These are phyloP conservation scores for Chrysanthemum lavandulifolium DNA, from an alignment of 129 eudicot genomes.

Conservation along the genomic window DNA sequence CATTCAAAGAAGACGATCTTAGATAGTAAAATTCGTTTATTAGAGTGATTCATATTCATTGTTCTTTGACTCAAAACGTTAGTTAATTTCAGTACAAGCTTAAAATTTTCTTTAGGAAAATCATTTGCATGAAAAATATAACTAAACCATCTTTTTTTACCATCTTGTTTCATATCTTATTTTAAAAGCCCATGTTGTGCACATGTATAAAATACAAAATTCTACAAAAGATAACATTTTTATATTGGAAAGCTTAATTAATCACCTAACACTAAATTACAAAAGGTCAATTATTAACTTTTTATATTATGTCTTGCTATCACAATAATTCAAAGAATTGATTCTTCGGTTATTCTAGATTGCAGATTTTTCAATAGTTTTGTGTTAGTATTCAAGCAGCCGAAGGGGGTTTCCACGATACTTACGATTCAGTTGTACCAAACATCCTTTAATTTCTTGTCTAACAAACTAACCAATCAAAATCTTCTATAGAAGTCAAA, in stretches of 20 bases:
- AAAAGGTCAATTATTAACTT: no score
- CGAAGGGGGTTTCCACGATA: not conserved
- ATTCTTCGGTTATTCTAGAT: not conserved
- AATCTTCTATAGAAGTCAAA: conserved; percentile 8
- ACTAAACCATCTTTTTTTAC: no score
- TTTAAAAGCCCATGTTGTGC: no score
- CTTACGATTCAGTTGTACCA: not conserved
- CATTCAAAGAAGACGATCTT: not conserved
- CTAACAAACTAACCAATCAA: conserved; percentile 14
- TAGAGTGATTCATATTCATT: not conserved
- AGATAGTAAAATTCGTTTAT: not conserved
- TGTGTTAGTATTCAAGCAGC: not conserved
- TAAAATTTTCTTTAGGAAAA: no score
- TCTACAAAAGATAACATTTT: no score
- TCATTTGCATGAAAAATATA: no score
- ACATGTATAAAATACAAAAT: no score
- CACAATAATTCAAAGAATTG: not conserved
- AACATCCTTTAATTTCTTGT: not conserved
- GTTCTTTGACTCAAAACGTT: not conserved
- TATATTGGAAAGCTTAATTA: no score
- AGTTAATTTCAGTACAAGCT: not conserved
- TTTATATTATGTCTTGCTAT: no score
- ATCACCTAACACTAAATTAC: no score
- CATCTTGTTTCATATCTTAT: no score
- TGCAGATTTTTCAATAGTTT: not conserved